Conservation (phyloP, 371 early-diverging fungal genomes). For the Mucor lusitanicus region DNA sequence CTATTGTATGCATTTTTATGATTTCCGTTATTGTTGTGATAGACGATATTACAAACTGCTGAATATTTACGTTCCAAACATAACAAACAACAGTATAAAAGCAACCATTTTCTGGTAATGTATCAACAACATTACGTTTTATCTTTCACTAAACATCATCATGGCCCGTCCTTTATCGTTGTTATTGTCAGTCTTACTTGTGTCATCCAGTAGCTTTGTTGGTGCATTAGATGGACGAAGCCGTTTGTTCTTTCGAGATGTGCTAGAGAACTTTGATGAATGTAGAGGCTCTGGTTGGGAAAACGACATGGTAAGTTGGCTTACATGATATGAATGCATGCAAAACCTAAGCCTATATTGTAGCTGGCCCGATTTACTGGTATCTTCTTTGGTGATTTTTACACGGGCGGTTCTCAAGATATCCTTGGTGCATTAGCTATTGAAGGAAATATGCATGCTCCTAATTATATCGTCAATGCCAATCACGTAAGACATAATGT, state of each 20-base stretch:
- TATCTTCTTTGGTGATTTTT: conserved; percentile 29
- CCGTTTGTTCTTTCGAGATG: not conserved
- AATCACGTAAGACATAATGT: not conserved
- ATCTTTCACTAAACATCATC: too few relatives aligned
- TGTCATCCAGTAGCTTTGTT: not conserved
- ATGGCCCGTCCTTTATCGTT: not conserved
- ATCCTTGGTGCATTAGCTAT: conserved; percentile 26
- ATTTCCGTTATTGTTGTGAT: too few relatives aligned
- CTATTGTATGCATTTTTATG: too few relatives aligned
- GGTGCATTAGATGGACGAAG: not conserved
- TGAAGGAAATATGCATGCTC: conserved; percentile 12
- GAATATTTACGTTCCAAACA: too few relatives aligned
- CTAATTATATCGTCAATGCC: conserved; percentile 18
- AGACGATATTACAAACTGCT: too few relatives aligned
- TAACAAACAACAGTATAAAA: too few relatives aligned
- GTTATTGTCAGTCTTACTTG: not conserved
- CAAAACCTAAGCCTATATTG: not conserved
- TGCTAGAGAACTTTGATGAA: not conserved
- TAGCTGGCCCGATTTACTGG: conserved; percentile 21
- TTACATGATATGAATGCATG: not conserved
- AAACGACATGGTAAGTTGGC: not conserved
- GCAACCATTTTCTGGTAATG: too few relatives aligned
- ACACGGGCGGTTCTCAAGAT: conserved; percentile 14
- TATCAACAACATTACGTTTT: too few relatives aligned
- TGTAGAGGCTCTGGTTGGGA: not conserved